phyloP scores from a whole-genome alignment of 1,139 yeast species.

The Arxiozyma heterogenica region DNA sequence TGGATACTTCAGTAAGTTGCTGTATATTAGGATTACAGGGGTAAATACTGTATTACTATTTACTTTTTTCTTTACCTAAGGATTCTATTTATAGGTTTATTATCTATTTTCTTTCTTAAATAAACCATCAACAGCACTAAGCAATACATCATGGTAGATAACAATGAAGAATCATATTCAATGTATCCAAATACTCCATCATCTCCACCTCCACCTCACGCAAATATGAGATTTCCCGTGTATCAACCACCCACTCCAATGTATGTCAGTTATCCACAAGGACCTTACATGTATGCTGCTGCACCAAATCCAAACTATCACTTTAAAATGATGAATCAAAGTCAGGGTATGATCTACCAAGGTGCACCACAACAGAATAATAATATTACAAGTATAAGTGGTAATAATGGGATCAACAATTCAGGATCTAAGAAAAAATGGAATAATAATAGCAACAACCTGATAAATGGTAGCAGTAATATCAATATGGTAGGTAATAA shows the following conservation, averaged over 20 bases:
- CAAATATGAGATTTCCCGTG: conserved; percentile 26
- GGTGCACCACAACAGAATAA: conserved; percentile 12
- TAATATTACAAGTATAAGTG: conserved; percentile 1
- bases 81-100: not conserved
- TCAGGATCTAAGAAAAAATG: not conserved
- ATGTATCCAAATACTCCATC: conserved; percentile 29
- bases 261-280: conserved; percentile 22
- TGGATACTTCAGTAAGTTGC: no score
- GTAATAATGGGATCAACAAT: conserved; percentile 1
- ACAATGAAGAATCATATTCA: conserved; percentile 27
- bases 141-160: conserved; percentile 11
- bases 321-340: conserved; percentile 25
- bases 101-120: not conserved
- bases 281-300: conserved; percentile 24
- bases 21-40: no score
- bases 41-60: not conserved
- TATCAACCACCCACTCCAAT: conserved; percentile 26
- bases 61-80: not conserved
- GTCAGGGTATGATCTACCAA: conserved; percentile 13
- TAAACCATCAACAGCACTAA: not conserved
- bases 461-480: conserved; percentile 1
- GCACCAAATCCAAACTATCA: conserved; percentile 27
- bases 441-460: conserved; percentile 5
- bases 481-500: conserved; percentile 6
- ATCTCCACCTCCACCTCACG: conserved; percentile 28